Evolutionary conservation across 140 eudicot genomes (phyloP).

Genomic region (Senecio squalidus): DNA sequence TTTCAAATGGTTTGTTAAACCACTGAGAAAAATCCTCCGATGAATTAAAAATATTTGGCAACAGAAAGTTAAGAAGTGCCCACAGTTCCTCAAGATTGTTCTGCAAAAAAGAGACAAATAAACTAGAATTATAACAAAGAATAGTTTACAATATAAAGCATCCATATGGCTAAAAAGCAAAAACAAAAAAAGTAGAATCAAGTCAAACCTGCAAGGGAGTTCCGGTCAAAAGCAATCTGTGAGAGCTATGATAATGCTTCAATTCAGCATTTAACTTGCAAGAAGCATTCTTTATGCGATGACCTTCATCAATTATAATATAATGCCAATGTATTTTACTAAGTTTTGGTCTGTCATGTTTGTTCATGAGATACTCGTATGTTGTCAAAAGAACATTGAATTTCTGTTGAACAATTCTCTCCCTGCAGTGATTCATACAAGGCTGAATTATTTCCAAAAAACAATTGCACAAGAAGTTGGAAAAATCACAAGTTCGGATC

Average conservation of each 20-base stretch:
- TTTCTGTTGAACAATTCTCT: conserved; percentile 80
- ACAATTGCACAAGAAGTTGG: not conserved
- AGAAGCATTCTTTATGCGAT: conserved; percentile 98
- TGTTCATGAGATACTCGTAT: conserved; percentile 97
- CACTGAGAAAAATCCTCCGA: conserved; percentile 97
- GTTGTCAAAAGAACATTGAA: conserved; percentile 97
- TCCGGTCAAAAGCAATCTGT: conserved; percentile 92
- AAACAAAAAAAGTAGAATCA: conserved; percentile 3
- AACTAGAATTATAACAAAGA: not conserved
- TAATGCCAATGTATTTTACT: conserved; percentile 95
- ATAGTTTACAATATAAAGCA: not conserved
- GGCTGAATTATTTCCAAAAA: not conserved
- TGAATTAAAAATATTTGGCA: conserved; percentile 95
- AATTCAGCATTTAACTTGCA: conserved; percentile 98
- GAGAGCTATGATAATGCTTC: conserved; percentile 90
- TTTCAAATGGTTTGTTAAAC: conserved; percentile 97
- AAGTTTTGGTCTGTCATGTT: conserved; percentile 96
- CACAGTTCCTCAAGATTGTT: conserved; percentile 97
- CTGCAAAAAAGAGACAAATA: conserved; percentile 38
- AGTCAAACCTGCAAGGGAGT: conserved; percentile 84
- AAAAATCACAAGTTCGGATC: conserved; percentile 6
- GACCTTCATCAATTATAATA: conserved; percentile 97
- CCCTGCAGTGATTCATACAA: conserved; percentile 55
- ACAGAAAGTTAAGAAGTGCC: conserved; percentile 95
- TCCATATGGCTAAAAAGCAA: conserved; percentile 8